Evolutionary conservation across 257 asterid genomes (phyloP).

Genomic region (Solanum habrochaites): DNA sequence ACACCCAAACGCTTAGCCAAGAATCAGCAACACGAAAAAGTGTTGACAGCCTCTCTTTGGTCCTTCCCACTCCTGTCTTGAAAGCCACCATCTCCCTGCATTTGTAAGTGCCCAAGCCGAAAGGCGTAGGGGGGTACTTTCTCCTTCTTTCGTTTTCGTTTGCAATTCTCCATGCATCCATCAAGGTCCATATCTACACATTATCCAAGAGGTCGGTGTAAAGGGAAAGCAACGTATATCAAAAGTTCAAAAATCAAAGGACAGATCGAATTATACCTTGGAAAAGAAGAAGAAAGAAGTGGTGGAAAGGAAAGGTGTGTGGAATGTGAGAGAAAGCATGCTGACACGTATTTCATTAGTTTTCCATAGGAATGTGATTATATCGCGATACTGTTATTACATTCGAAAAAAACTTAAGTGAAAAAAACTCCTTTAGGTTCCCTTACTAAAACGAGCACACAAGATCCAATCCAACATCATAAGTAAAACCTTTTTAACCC

Average conservation of each 20-base stretch:
- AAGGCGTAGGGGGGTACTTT: slow-evolving; percentile 27
- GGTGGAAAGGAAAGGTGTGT: too few relatives aligned
- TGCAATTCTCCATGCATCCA: slow-evolving; percentile 4
- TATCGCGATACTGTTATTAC: slow-evolving; percentile 36
- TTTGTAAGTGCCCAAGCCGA: slow-evolving; percentile 42
- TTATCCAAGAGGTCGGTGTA: not conserved
- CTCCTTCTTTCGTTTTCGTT: slow-evolving; percentile 23
- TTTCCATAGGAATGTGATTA: slow-evolving; percentile 46
- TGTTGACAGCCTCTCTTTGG: slow-evolving; percentile 42
- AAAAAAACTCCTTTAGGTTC: not conserved
- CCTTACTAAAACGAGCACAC: not conserved
- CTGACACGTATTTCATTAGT: slow-evolving; percentile 34
- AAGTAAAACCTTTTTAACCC: not conserved
- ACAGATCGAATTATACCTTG: slow-evolving; percentile 17
- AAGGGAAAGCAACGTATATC: not conserved
- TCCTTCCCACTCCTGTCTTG: slow-evolving; percentile 26
- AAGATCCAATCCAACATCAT: not conserved
- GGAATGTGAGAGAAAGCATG: slow-evolving; percentile 45
- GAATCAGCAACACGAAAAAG: slow-evolving; percentile 81
- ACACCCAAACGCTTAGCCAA: slow-evolving; percentile 86
- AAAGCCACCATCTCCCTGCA: slow-evolving; percentile 41
- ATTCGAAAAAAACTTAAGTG: not conserved
- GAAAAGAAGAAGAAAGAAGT: slow-evolving; percentile 47
- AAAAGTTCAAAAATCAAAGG: not conserved
- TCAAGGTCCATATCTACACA: slow-evolving; percentile 28